Conservation (phyloP, 2,329 filamentous ascomycete species). For the Nemania sp. region DNA sequence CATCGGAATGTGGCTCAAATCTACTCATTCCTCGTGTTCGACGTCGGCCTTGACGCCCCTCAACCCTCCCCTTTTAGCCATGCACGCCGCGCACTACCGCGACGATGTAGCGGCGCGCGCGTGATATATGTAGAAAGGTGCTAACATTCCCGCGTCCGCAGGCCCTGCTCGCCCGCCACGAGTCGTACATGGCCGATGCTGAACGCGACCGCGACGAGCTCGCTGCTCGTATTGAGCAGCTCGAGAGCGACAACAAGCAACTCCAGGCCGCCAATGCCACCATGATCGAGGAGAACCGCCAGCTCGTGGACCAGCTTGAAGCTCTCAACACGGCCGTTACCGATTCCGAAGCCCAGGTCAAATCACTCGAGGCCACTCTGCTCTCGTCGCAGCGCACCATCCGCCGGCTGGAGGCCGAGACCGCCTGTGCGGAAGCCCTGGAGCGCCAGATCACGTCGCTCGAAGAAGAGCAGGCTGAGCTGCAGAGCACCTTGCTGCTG, state of each 20-base stretch:
- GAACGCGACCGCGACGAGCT: conserved; percentile 81
- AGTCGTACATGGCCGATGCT: conserved; percentile 90
- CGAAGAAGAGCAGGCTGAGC: conserved; percentile 76
- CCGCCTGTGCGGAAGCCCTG: conserved; percentile 73
- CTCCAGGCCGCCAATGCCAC: conserved; percentile 77
- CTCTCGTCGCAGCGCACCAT: conserved; percentile 78
- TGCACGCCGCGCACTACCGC: too few relatives aligned
- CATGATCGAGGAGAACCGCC: conserved; percentile 81
- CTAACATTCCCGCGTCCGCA: conserved; percentile 53
- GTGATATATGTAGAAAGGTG: conserved; percentile 1
- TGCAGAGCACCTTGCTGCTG: conserved; percentile 68
- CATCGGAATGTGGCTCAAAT: too few relatives aligned
- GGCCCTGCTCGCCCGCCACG: conserved; percentile 89
- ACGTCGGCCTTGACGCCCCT: too few relatives aligned
- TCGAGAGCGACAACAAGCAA: conserved; percentile 74
- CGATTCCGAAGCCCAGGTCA: conserved; percentile 79
- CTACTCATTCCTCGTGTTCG: too few relatives aligned
- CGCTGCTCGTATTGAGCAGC: conserved; percentile 69
- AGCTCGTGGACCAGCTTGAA: conserved; percentile 82
- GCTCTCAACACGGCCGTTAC: conserved; percentile 75
- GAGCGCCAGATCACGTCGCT: conserved; percentile 79
- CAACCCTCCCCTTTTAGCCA: too few relatives aligned
- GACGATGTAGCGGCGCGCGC: too few relatives aligned
- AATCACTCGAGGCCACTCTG: conserved; percentile 74
- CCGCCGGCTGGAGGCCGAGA: conserved; percentile 72